Conservation (phyloP, 371 early-diverging fungal genomes). For the Mortierella sp. region DNA sequence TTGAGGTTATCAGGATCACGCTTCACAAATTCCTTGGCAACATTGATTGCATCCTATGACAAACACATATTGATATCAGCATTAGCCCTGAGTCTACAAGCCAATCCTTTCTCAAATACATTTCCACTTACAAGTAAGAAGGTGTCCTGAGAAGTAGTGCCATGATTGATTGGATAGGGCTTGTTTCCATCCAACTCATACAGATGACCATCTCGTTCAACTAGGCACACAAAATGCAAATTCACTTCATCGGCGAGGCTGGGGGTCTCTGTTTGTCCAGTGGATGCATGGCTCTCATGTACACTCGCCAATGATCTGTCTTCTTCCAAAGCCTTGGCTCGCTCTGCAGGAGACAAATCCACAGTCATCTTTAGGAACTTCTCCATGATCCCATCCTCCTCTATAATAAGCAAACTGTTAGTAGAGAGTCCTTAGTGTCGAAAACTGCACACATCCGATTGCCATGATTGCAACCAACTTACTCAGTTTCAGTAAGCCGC, state of each 20-base stretch:
- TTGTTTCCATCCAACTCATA: conserved; percentile 93
- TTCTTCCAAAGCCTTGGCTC: conserved; percentile 76
- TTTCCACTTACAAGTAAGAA: conserved; percentile 65
- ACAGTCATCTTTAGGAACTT: conserved; percentile 72
- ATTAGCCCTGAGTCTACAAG: neutral
- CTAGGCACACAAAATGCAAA: conserved; percentile 89
- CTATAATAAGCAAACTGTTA: conserved; percentile 5
- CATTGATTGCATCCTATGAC: conserved; percentile 70
- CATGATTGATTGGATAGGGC: conserved; percentile 87
- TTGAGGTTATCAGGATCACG: conserved; percentile 77
- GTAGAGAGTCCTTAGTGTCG: neutral
- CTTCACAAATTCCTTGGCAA: conserved; percentile 78
- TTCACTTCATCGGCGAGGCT: conserved; percentile 76
- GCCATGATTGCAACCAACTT: neutral
- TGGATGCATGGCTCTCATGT: conserved; percentile 70
- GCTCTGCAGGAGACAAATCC: conserved; percentile 74
- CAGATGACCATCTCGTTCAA: conserved; percentile 76
- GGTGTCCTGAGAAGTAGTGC: conserved; percentile 63
- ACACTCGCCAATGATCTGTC: conserved; percentile 68
- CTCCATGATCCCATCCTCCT: conserved; percentile 55
- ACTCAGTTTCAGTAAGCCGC: conserved; percentile 36
- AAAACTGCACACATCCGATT: neutral
- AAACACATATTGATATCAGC: neutral
- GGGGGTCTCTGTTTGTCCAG: conserved; percentile 88
- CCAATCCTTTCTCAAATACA: neutral